These are phyloP conservation scores for Mycena sanguinolenta DNA, from an alignment of 768 basidiomycete species.

Conservation along the genomic window DNA sequence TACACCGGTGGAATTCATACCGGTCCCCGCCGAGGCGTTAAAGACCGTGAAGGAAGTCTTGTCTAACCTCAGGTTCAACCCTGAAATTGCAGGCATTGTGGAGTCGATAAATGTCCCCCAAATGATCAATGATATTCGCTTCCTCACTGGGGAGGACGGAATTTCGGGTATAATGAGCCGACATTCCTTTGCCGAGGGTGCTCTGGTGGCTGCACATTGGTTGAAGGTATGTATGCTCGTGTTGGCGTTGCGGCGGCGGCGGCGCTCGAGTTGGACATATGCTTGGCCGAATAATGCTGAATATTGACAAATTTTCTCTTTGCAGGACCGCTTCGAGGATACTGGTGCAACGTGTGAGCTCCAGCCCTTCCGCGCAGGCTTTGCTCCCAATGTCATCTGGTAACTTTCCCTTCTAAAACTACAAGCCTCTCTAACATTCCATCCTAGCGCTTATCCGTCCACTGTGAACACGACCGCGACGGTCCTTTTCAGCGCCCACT, in stretches of 20 bases:
- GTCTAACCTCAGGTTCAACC: constrained; percentile 72
- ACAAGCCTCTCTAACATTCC: background rate
- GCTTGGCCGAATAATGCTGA: background rate
- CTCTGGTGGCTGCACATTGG: constrained; percentile 77
- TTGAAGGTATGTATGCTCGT: too few relatives aligned
- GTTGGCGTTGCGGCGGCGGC: too few relatives aligned
- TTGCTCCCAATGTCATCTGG: constrained; percentile 92
- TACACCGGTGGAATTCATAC: constrained; percentile 59
- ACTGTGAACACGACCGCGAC: constrained; percentile 69
- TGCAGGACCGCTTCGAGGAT: constrained; percentile 67
- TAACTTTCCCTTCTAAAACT: constrained; percentile 47
- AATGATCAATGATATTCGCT: constrained; percentile 80
- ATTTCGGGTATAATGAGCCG: constrained; percentile 79
- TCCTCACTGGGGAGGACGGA: constrained; percentile 88
- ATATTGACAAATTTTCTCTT: background rate
- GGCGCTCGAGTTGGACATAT: constrained; percentile 78
- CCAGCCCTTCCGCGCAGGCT: constrained; percentile 74
- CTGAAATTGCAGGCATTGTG: constrained; percentile 76
- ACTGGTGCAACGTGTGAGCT: constrained; percentile 83
- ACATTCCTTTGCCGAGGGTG: constrained; percentile 85
- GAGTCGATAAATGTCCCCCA: constrained; percentile 75
- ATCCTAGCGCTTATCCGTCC: constrained; percentile 67
- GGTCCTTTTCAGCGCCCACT: constrained; percentile 87
- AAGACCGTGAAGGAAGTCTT: constrained; percentile 72
- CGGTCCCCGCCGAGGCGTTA: constrained; percentile 70